Base-by-base conservation (phyloP, 164 flowering plant species). In the Kingdonia uniflora region DNA sequence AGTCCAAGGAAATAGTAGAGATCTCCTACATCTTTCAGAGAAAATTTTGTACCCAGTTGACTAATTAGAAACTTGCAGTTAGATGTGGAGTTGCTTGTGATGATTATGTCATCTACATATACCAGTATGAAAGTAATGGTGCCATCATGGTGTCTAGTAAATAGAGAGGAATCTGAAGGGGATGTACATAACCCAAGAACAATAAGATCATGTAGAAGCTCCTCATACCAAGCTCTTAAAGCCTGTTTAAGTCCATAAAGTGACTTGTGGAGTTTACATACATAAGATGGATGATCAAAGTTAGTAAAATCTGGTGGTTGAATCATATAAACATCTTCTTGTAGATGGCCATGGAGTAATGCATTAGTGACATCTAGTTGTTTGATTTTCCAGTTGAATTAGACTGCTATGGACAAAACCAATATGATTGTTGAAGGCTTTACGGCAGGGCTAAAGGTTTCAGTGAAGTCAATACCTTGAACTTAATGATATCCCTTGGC, bases 311-410 rank as follows among this genome's bases (percentile, higher is more conserved):
- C 55, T 11, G 26, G 55, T n/a, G 42, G 42, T 35, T 52, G 43
- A 2, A 10, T 16, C 55, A 52, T 52, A 14, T 52, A 29, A 8
- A 29, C 35, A 35, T 2, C 15, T 52, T 52, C 55, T 1, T 19
- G 19, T 0, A 52, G 13, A 20, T 1, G 0, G 5, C 55, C 55
- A 37, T 52, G 55, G 11, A 52, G 42, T n/a, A 52, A 52, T 12
- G 42, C 40, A 37, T 52, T 52, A 3, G 2, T 19, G 5, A 52
- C 55, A 52, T 52, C 55, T 2, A 52, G 21, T 19, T 52, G 55
- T 13, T 17, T 33, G 6, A 52, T 52, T 2, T 4, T 1, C 42
- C 42, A 52, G 14, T 52, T 11, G 14, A 33, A 17, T 0, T 33
- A 8, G 35, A 29, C 35, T 3, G 35, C 35, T 29, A 29, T 4